Percentiles rank a stretch among this genome's conserved stretches.
Evolutionary conservation across 2,329 filamentous ascomycete species (phyloP).

Genomic region (Fusarium sp.): DNA sequence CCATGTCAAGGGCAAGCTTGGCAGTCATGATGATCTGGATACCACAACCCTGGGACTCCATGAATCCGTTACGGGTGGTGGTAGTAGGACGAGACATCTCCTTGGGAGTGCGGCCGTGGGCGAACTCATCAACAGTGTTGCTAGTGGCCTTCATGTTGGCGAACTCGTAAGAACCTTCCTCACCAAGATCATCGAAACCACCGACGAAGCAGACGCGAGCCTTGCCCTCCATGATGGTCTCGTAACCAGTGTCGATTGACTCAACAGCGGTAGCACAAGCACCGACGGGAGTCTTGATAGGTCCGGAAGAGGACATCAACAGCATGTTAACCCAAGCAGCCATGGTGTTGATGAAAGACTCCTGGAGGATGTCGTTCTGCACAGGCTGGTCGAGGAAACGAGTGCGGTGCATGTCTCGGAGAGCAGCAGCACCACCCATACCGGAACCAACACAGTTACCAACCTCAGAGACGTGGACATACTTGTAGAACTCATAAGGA

Average conservation of each 20-base stretch:
- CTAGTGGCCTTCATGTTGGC: slow-evolving; percentile 99
- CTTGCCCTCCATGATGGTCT: slow-evolving; percentile 98
- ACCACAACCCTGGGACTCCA: slow-evolving; percentile 99
- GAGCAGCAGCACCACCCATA: slow-evolving; percentile 92
- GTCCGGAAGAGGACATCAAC: slow-evolving; percentile 93
- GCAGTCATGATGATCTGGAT: slow-evolving; percentile 99
- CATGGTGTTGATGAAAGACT: slow-evolving; percentile 99
- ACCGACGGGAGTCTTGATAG: slow-evolving; percentile 98
- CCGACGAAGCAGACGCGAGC: slow-evolving; percentile 97
- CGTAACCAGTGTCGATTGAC: slow-evolving; percentile 96
- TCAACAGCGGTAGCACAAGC: slow-evolving; percentile 98
- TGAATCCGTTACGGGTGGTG: slow-evolving; percentile 96
- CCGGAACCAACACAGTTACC: slow-evolving; percentile 99
- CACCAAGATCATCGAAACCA: slow-evolving; percentile 99
- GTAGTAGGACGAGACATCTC: slow-evolving; percentile 99
- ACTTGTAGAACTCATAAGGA: slow-evolving; percentile 99
- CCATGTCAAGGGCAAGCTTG: slow-evolving; percentile 96
- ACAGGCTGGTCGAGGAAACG: slow-evolving; percentile 96
- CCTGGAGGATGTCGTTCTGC: slow-evolving; percentile 98
- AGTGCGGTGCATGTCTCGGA: slow-evolving; percentile 98
- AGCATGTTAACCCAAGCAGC: slow-evolving; percentile 99
- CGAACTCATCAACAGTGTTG: slow-evolving; percentile 96
- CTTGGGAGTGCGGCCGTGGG: slow-evolving; percentile 90
- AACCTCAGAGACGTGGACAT: slow-evolving; percentile 96
- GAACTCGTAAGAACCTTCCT: slow-evolving; percentile 99